A percentile compares a stretch with the other conserved stretches of the same genome.
phyloP scores from a whole-genome alignment of 345 rosid species.

The Xanthoceras sorbifolium region DNA sequence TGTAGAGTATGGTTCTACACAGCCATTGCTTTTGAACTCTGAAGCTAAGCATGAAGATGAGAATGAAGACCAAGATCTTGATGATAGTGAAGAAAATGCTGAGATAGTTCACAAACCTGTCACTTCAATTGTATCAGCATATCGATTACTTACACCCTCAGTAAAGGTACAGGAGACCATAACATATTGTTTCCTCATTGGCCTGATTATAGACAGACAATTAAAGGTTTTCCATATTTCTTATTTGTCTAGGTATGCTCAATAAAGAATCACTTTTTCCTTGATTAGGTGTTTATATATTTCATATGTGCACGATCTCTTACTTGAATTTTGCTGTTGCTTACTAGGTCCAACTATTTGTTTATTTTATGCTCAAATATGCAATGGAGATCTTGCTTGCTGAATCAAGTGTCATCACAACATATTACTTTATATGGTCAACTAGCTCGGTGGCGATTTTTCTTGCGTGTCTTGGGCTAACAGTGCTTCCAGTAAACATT shows the following conservation, averaged over 20 bases:
- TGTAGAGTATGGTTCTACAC: conserved; percentile 48
- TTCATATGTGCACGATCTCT: background rate
- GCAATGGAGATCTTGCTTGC: conserved; percentile 87
- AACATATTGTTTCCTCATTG: background rate
- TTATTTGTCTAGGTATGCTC: background rate
- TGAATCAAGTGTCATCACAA: conserved; percentile 72
- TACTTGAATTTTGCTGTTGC: background rate
- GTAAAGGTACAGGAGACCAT: conserved; percentile 47
- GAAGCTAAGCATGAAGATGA: conserved; percentile 41
- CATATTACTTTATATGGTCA: conserved; percentile 69
- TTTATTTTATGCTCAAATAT: conserved; percentile 86
- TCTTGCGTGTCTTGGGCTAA: conserved; percentile 73
- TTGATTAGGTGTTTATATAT: background rate
- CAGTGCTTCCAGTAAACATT: conserved; percentile 79
- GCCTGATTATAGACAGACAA: background rate
- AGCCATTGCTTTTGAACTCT: conserved; percentile 47
- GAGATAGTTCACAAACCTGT: conserved; percentile 47
- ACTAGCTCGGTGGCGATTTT: conserved; percentile 71
- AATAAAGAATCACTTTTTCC: background rate
- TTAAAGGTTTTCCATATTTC: background rate
- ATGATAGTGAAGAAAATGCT: conserved; percentile 49
- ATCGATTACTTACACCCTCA: conserved; percentile 68
- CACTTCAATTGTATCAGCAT: conserved; percentile 69
- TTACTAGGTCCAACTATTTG: conserved; percentile 65
- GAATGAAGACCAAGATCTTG: conserved; percentile 47